Percentiles rank a stretch among this genome's conserved stretches.
Evolutionary conservation across 768 basidiomycete genomes (phyloP).

Genomic region (Rhodotorula paludigena): DNA sequence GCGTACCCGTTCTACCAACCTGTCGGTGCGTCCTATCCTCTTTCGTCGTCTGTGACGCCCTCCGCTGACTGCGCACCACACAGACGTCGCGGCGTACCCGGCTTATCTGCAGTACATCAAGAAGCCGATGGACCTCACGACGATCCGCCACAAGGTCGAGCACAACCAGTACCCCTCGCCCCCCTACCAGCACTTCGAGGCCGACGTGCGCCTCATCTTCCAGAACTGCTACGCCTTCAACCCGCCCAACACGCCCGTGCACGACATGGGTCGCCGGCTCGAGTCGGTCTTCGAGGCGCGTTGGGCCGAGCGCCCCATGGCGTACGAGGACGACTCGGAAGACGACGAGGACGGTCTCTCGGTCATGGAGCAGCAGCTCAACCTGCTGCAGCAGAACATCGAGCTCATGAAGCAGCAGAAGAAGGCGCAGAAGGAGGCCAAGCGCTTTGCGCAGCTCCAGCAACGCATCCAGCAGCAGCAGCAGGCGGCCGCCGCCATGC

Average conservation of each 20-base stretch:
- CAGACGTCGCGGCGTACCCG: slow-evolving; percentile 69
- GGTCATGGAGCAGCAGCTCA: slow-evolving; percentile 73
- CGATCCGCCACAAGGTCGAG: slow-evolving; percentile 81
- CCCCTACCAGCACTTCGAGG: slow-evolving; percentile 72
- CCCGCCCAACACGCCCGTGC: slow-evolving; percentile 77
- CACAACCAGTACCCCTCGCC: slow-evolving; percentile 59
- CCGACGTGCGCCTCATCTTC: slow-evolving; percentile 92
- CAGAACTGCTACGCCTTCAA: slow-evolving; percentile 91
- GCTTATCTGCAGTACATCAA: slow-evolving; percentile 83
- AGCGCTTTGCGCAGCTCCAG: slow-evolving; percentile 42
- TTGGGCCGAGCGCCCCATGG: slow-evolving; percentile 68
- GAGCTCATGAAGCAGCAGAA: slow-evolving; percentile 60
- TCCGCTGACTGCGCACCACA: slow-evolving; percentile 9
- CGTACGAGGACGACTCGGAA: slow-evolving; percentile 18
- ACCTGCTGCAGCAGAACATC: slow-evolving; percentile 67
- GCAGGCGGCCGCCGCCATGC: background rate
- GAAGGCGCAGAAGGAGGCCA: slow-evolving; percentile 67
- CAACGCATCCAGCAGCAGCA: background rate
- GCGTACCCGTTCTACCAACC: slow-evolving; percentile 88
- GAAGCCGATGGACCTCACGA: slow-evolving; percentile 89
- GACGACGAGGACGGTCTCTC: slow-evolving; percentile 54
- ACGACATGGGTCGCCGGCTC: slow-evolving; percentile 77
- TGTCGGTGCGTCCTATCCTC: slow-evolving; percentile 62
- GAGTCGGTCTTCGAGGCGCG: slow-evolving; percentile 86
- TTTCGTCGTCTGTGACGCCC: background rate